These are phyloP conservation scores for Incumbomyces delicatus DNA, from an alignment of 2,329 filamentous ascomycete species.

Conservation along the genomic window DNA sequence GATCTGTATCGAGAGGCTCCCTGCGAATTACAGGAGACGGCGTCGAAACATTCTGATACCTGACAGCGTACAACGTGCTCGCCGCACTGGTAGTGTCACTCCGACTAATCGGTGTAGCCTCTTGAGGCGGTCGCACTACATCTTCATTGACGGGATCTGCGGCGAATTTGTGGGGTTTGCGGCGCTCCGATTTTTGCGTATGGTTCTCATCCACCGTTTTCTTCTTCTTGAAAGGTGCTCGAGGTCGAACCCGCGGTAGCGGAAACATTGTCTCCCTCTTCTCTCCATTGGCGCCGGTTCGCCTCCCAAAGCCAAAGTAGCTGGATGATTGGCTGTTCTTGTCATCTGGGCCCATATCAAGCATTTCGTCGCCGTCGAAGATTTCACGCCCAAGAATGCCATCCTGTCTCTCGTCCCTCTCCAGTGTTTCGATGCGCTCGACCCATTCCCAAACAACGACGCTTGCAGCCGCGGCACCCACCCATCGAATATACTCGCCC, in stretches of 20 bases:
- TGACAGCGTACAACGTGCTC: constrained; percentile 55
- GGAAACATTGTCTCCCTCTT: constrained; percentile 1
- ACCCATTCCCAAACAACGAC: constrained; percentile 99
- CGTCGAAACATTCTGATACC: constrained; percentile 47
- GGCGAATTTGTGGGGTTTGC: not conserved
- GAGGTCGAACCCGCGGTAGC: not conserved
- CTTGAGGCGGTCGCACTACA: constrained; percentile 10
- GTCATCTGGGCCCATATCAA: constrained; percentile 40
- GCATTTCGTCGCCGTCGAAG: constrained; percentile 89
- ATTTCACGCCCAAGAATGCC: constrained; percentile 84
- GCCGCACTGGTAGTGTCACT: constrained; percentile 53
- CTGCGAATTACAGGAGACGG: constrained; percentile 35
- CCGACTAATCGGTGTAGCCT: constrained; percentile 48
- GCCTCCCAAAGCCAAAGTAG: constrained; percentile 5
- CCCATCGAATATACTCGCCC: constrained; percentile 94
- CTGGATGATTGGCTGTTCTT: constrained; percentile 1
- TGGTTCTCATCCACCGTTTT: not conserved
- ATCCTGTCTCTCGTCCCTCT: constrained; percentile 88
- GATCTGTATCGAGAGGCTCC: constrained; percentile 19
- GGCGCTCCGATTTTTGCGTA: not conserved
- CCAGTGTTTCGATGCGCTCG: constrained; percentile 82
- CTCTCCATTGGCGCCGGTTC: not conserved
- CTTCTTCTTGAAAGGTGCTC: constrained; percentile 3
- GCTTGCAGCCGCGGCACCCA: constrained; percentile 85
- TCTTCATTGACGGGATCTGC: not conserved